Conservation (phyloP, 768 basidiomycete species). For the Amanita molliuscula region DNA sequence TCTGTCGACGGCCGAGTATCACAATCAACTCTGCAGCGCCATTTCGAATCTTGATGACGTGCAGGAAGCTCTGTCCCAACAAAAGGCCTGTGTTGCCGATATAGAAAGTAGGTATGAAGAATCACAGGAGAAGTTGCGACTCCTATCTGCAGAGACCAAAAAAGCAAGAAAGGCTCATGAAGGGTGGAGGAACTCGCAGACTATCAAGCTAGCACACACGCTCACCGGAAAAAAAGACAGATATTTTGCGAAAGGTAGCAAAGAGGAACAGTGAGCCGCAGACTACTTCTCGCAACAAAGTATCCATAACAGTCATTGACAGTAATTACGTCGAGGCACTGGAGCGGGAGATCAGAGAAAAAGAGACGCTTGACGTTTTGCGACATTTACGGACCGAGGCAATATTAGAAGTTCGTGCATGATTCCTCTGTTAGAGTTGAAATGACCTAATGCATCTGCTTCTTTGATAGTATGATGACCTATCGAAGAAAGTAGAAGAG, state of each 20-base stretch:
- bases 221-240: slow-evolving; percentile 31
- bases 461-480: slow-evolving; percentile 19
- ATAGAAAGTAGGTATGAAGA: slow-evolving; percentile 18
- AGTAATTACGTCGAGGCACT: slow-evolving; percentile 39
- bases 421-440: background rate
- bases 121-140: slow-evolving; percentile 16
- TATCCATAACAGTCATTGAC: background rate
- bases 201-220: slow-evolving; percentile 26
- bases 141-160: slow-evolving; percentile 26
- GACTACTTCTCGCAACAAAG: background rate
- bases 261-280: slow-evolving; percentile 31
- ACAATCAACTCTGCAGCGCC: slow-evolving; percentile 21
- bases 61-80: slow-evolving; percentile 26
- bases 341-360: slow-evolving; percentile 28
- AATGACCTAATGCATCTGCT: background rate
- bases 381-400: slow-evolving; percentile 25
- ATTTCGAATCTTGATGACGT: slow-evolving; percentile 31
- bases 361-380: slow-evolving; percentile 21
- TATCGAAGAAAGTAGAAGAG: slow-evolving; percentile 19
- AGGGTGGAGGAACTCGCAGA: slow-evolving; percentile 27
- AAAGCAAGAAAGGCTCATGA: slow-evolving; percentile 37
- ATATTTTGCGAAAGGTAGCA: slow-evolving; percentile 29
- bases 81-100: slow-evolving; percentile 23
- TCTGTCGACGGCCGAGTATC: slow-evolving; percentile 27
- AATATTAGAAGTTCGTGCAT: slow-evolving; percentile 21